A percentile compares a stretch with the other conserved stretches of the same genome.
Conservation (phyloP, 305 asterid species). For the Fraxinus velutina region DNA sequence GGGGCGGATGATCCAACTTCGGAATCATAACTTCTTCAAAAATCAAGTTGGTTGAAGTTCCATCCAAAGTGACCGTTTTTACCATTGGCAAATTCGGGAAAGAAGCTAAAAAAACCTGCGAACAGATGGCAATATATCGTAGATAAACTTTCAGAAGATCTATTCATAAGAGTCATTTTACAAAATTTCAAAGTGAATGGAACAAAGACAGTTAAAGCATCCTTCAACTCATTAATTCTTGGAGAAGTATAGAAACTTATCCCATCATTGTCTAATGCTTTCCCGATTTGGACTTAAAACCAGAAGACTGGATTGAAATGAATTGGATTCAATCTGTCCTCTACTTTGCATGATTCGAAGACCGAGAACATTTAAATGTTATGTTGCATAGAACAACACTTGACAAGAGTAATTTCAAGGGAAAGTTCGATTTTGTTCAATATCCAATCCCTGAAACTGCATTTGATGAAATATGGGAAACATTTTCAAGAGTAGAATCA, state of each 20-base stretch:
- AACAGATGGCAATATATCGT: too few species aligned
- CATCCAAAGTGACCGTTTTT: too few species aligned
- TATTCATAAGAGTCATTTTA: too few species aligned
- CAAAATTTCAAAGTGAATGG: too few species aligned
- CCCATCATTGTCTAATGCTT: background rate
- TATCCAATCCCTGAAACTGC: background rate
- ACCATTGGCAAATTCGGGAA: too few species aligned
- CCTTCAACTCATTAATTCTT: too few species aligned
- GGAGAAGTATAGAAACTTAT: background rate
- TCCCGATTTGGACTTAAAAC: background rate
- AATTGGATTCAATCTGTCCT: background rate
- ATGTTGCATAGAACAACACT: background rate
- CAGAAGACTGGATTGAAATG: background rate
- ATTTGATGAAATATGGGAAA: background rate
- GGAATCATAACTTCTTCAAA: too few species aligned
- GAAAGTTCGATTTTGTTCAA: background rate
- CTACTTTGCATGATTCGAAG: background rate
- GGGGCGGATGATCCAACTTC: too few species aligned
- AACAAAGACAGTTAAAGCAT: too few species aligned
- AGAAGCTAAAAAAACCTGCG: too few species aligned
- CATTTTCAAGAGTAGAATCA: conserved; percentile 19
- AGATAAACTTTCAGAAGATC: too few species aligned
- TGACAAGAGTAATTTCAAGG: background rate
- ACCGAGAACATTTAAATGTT: background rate
- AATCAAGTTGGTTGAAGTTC: too few species aligned